phyloP scores from a whole-genome alignment of 1,284 basidiomycete species.

The Phaffia rhodozyma region DNA sequence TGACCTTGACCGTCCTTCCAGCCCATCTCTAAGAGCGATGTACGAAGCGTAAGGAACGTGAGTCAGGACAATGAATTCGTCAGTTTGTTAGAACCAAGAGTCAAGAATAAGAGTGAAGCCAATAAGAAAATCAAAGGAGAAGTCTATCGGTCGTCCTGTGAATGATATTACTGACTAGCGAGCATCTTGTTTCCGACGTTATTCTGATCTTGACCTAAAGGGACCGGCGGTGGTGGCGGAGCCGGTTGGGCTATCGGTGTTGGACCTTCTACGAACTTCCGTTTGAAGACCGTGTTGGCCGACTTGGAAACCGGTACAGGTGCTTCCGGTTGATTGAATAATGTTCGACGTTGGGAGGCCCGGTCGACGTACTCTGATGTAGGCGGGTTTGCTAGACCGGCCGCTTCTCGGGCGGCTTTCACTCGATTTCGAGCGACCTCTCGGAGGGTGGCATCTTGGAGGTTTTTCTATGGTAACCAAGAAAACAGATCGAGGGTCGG shows the following conservation, averaged over 20 bases:
- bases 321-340: constrained; percentile 84
- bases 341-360: constrained; percentile 70
- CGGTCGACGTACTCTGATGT: constrained; percentile 76
- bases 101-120: no score
- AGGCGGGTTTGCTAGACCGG: constrained; percentile 21
- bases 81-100: no score
- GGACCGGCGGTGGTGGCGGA: constrained; percentile 48
- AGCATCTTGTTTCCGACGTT: constrained; percentile 82
- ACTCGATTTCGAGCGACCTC: constrained; percentile 63
- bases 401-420: constrained; percentile 39
- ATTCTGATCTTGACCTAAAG: constrained; percentile 58
- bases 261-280: constrained; percentile 47
- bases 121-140: no score
- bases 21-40: constrained; percentile 54
- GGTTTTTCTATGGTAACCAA: constrained; percentile 54
- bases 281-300: constrained; percentile 26
- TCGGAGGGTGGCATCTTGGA: constrained; percentile 53
- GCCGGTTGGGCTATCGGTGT: constrained; percentile 32
- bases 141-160: no score
- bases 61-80: no score
- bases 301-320: constrained; percentile 22
- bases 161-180: constrained; percentile 39
- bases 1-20: constrained; percentile 58
- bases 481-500: no score
- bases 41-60: no score